These are phyloP conservation scores for Hanseniaspora jakobsenii DNA, from an alignment of 805 yeast species.

Conservation along the genomic window DNA sequence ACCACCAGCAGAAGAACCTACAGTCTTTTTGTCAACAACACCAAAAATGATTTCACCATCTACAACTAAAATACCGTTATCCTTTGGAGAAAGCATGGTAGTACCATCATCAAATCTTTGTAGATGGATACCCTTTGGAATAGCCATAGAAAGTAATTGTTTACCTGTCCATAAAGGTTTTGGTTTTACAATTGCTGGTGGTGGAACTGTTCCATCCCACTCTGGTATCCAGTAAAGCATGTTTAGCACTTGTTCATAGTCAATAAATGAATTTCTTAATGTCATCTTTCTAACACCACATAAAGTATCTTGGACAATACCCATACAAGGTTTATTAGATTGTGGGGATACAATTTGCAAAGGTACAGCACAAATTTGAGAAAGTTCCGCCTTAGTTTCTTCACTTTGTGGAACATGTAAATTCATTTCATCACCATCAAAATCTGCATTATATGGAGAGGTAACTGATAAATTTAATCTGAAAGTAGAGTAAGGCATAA, in stretches of 20 bases:
- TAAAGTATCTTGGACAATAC: conserved; percentile 96
- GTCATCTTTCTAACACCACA: conserved; percentile 97
- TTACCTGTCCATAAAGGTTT: conserved; percentile 97
- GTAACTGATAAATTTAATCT: conserved; percentile 93
- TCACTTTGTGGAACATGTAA: conserved; percentile 98
- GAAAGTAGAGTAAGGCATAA: conserved; percentile 97
- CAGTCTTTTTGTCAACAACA: conserved; percentile 95
- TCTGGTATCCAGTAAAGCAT: conserved; percentile 94
- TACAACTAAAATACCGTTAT: conserved; percentile 87
- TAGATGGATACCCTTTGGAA: conserved; percentile 90
- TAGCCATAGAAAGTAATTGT: conserved; percentile 80
- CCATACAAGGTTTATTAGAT: conserved; percentile 98
- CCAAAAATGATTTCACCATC: conserved; percentile 97
- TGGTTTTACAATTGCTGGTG: conserved; percentile 87
- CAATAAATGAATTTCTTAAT: conserved; percentile 74
- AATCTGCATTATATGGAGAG: conserved; percentile 99
- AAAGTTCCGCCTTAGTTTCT: conserved; percentile 92
- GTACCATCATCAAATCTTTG: conserved; percentile 88
- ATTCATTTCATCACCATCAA: conserved; percentile 99
- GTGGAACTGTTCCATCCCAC: conserved; percentile 97
- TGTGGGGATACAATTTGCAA: conserved; percentile 96
- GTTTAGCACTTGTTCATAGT: conserved; percentile 89
- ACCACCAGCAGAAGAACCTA: conserved; percentile 98
- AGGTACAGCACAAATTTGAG: conserved; percentile 93
- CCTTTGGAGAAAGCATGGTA: conserved; percentile 73